These are phyloP conservation scores for Pseudogymnoascus sp. DNA, from an alignment of 2,329 filamentous ascomycete species.

Conservation along the genomic window DNA sequence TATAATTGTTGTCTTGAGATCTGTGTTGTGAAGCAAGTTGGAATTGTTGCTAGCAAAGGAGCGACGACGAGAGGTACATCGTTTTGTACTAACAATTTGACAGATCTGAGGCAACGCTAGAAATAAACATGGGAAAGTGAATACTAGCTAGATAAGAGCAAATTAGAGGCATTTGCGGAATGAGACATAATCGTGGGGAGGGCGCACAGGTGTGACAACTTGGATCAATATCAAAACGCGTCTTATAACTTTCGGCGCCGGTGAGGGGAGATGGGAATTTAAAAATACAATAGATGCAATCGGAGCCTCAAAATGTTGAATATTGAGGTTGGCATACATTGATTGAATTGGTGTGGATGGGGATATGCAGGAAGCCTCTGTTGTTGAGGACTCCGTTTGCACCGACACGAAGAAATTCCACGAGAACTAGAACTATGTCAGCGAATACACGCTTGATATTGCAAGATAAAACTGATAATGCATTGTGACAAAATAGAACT, in stretches of 20 bases:
- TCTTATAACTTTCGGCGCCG: not conserved
- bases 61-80: not conserved
- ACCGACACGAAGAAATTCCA: too few species aligned
- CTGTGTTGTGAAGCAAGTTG: not conserved
- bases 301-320: not conserved
- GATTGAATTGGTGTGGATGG: too few species aligned
- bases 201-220: not conserved
- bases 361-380: too few species aligned
- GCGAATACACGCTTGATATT: too few species aligned
- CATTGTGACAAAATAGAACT: too few species aligned
- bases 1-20: not conserved
- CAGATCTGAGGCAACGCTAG: not conserved
- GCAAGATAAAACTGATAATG: not conserved
- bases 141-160: not conserved
- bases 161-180: not conserved
- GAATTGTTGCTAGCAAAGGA: not conserved
- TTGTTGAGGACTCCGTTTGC: too few species aligned
- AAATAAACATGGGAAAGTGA: not conserved
- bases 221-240: not conserved
- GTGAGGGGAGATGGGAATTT: too few species aligned
- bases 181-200: not conserved
- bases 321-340: too few species aligned
- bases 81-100: not conserved
- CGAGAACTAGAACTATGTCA: too few species aligned
- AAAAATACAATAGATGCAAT: not conserved